phyloP scores from a whole-genome alignment of 1,284 basidiomycete species.

The Neolentinus lepideus region DNA sequence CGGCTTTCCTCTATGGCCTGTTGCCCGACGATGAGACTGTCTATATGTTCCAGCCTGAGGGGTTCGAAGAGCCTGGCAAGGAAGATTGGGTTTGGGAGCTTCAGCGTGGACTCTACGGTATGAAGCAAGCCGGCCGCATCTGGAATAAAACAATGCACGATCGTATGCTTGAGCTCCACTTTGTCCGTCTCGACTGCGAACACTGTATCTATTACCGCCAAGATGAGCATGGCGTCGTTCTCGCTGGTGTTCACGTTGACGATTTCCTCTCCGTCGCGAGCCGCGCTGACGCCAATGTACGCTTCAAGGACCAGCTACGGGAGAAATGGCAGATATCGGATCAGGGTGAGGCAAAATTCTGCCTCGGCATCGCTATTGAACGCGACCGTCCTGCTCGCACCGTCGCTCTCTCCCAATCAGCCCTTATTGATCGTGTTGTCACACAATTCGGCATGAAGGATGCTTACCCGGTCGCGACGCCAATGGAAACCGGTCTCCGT shows the following conservation, averaged over 20 bases:
- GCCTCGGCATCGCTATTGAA: constrained; percentile 20
- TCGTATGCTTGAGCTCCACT: constrained; percentile 21
- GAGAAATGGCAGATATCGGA: constrained; percentile 21
- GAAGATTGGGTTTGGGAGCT: constrained; percentile 21
- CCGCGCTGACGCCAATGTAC: constrained; percentile 9
- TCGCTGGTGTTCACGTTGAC: constrained; percentile 26
- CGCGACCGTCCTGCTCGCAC: constrained; percentile 3
- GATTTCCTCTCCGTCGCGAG: no score
- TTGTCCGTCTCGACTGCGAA: constrained; percentile 21
- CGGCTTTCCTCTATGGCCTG: constrained; percentile 34
- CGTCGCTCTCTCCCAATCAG: constrained; percentile 11
- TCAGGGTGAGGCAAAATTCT: no score
- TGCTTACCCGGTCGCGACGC: constrained; percentile 20
- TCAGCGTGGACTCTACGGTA: no score
- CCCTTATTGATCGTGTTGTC: constrained; percentile 15
- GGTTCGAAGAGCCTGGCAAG: constrained; percentile 21
- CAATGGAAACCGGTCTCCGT: constrained; percentile 8
- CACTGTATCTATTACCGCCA: constrained; percentile 26
- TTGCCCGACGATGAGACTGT: constrained; percentile 28
- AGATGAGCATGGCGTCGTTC: constrained; percentile 12
- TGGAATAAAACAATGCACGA: constrained; percentile 30
- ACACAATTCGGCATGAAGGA: constrained; percentile 8
- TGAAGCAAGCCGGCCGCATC: constrained; percentile 27
- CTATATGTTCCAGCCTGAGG: constrained; percentile 30
- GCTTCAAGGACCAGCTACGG: constrained; percentile 21